Conservation (phyloP, 2,329 filamentous ascomycete species). For the Exserohilum rostratum region DNA sequence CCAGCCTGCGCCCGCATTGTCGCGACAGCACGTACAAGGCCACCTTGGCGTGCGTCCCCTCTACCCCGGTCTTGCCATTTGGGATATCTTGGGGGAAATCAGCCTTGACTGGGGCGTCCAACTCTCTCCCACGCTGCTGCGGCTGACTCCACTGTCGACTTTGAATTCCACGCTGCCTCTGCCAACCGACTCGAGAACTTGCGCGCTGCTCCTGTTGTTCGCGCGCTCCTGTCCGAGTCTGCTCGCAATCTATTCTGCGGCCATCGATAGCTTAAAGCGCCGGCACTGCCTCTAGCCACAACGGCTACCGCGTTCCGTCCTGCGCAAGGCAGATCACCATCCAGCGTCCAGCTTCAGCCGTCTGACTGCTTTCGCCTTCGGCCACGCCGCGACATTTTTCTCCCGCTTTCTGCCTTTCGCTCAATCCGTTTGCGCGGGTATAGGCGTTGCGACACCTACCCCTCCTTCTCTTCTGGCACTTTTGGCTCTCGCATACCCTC, state of each 20-base stretch:
- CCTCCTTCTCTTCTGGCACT: constrained; percentile 17
- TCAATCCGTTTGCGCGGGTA: constrained; percentile 18
- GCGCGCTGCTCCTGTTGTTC: constrained; percentile 25
- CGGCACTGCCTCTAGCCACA: constrained; percentile 43
- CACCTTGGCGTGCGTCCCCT: constrained; percentile 39
- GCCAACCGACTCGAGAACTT: constrained; percentile 27
- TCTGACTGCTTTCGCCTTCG: constrained; percentile 32
- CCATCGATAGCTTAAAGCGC: constrained; percentile 33
- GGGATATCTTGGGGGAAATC: constrained; percentile 35
- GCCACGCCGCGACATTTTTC: constrained; percentile 32
- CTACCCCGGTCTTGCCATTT: constrained; percentile 31
- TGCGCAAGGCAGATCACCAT: constrained; percentile 44
- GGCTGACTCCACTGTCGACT: constrained; percentile 32
- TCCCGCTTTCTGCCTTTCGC: constrained; percentile 21
- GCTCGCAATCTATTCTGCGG: constrained; percentile 30
- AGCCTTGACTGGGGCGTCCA: constrained; percentile 47
- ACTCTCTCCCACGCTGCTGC: constrained; percentile 35
- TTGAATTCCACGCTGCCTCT: constrained; percentile 30
- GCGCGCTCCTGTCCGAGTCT: constrained; percentile 29
- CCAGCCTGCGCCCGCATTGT: constrained; percentile 23
- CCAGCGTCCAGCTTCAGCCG: constrained; percentile 33
- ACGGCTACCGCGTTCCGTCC: constrained; percentile 31
- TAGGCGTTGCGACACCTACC: constrained; percentile 23
- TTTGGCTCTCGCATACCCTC: constrained; percentile 23
- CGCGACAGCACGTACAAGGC: constrained; percentile 24